Conservation (phyloP, 2,329 filamentous ascomycete species). For the Aaosphaeria pasadenensis region DNA sequence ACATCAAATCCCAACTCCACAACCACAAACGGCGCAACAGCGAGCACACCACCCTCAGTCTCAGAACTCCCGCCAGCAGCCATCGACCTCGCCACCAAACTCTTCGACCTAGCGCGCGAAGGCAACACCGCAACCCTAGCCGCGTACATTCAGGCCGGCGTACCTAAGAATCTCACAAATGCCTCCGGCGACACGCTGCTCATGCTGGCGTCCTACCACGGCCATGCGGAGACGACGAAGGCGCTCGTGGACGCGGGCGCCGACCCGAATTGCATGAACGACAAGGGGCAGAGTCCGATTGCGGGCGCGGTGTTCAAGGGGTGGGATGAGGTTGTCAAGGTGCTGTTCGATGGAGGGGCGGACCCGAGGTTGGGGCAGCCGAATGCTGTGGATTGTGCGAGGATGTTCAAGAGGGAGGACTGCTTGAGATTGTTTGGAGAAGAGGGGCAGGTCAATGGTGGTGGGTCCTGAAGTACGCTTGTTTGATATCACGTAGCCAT, state of each 20-base stretch:
- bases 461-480: too few species aligned
- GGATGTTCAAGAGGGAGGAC: constrained; percentile 45
- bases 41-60: constrained; percentile 7
- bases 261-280: constrained; percentile 67
- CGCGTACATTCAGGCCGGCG: constrained; percentile 62
- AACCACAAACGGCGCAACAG: constrained; percentile 4
- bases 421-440: constrained; percentile 28
- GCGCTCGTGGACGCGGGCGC: constrained; percentile 62
- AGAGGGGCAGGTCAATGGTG: constrained; percentile 8
- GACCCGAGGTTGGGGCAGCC: constrained; percentile 42
- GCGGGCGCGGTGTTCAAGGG: constrained; percentile 73
- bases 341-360: constrained; percentile 43
- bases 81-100: constrained; percentile 61
- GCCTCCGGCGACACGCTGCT: constrained; percentile 71
- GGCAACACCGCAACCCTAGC: constrained; percentile 59
- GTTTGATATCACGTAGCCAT: neutral
- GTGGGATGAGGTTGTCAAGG: constrained; percentile 62
- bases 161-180: constrained; percentile 70
- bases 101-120: constrained; percentile 64
- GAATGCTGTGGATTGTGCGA: constrained; percentile 45
- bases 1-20: neutral
- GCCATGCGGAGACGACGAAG: constrained; percentile 59
- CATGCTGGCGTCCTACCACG: constrained; percentile 72
- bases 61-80: constrained; percentile 58
- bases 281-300: constrained; percentile 64